Evolutionary conservation across 164 flowering plant genomes (phyloP), one percentile per base, ranked within the genome.

Genomic region (Aristolochia fimbriata): DNA sequence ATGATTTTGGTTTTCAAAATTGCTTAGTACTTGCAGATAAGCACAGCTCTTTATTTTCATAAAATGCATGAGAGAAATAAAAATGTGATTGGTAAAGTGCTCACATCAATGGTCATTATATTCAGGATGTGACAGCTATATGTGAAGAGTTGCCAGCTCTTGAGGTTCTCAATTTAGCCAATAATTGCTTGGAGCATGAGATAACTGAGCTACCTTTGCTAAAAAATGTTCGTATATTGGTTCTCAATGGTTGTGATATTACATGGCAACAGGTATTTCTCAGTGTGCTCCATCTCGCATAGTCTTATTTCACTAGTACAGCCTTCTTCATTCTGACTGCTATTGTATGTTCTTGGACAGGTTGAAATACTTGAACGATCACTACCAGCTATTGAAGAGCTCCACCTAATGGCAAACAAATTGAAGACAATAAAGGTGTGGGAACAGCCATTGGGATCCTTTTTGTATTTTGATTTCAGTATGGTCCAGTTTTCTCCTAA

Each of bases 371-470:
- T 93, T 21, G 78, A 83, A 67, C 75, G 68, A 57, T 84, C 83
- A 31, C 72, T 93, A 10, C 91, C 84, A 52, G 67, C 65, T 13
- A 47, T 88, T 45, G 86, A 86, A 65, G 97, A 90, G 78, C 80
- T 93, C 55, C 97, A 93, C 72, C 68, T 93, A 65, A 84, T 83
- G 86, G 96, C 92, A 51, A 93, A 90, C 70, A 73, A 70, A n/a
- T 65, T 93, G 60, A 75, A 57, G 63, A 69, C 57, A 62, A 81
- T 93, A 67, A 63, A 55, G 76, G 97, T 86, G 47, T 69, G 76
- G 57, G 24, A 11, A 52, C 14, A 17, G 20, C 22, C 52, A 15
- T 6, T 49, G 2, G 19, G 6, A 49, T 49, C 10, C 52, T 15
- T 49, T n/a, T 49, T 49, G 19, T 49, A 49, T 49, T 16, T 49